Evolutionary conservation across 371 early-diverging fungal genomes (phyloP).

Genomic region (Mucor plumbeus): DNA sequence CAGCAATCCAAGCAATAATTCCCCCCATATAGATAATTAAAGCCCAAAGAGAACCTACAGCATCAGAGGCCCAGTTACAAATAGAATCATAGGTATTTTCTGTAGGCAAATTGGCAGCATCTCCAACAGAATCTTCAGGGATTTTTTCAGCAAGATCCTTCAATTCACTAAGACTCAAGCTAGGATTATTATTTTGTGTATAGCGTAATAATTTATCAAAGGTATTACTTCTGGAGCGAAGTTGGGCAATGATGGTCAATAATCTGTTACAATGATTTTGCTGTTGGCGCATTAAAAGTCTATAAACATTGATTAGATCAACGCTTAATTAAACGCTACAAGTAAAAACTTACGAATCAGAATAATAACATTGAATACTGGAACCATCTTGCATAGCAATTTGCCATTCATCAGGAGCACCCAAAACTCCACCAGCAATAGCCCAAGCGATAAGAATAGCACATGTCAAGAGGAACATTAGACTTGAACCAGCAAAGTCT

Average conservation of each 20-base stretch:
- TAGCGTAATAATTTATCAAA: constrained; percentile 5
- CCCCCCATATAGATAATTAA: constrained; percentile 20
- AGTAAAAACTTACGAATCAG: constrained; percentile 11
- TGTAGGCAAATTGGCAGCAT: constrained; percentile 21
- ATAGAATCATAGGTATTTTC: constrained; percentile 21
- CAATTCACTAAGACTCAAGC: not conserved
- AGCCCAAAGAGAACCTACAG: constrained; percentile 25
- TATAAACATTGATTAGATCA: not conserved
- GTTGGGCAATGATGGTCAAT: constrained; percentile 19
- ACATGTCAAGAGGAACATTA: constrained; percentile 18
- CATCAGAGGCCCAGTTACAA: constrained; percentile 22
- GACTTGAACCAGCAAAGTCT: constrained; percentile 22
- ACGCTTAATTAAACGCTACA: not conserved
- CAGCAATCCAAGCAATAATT: constrained; percentile 25
- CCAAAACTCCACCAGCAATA: constrained; percentile 19
- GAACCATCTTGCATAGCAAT: constrained; percentile 32
- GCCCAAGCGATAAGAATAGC: constrained; percentile 21
- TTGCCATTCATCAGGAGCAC: constrained; percentile 30
- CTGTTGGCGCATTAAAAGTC: constrained; percentile 36
- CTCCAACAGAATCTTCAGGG: constrained; percentile 14
- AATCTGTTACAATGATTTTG: constrained; percentile 17
- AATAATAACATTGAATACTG: constrained; percentile 31
- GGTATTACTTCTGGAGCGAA: constrained; percentile 20
- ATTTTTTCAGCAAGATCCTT: not conserved
- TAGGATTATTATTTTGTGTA: not conserved